phyloP scores from a whole-genome alignment of 768 basidiomycete genomes.

The Boletus edulis region DNA sequence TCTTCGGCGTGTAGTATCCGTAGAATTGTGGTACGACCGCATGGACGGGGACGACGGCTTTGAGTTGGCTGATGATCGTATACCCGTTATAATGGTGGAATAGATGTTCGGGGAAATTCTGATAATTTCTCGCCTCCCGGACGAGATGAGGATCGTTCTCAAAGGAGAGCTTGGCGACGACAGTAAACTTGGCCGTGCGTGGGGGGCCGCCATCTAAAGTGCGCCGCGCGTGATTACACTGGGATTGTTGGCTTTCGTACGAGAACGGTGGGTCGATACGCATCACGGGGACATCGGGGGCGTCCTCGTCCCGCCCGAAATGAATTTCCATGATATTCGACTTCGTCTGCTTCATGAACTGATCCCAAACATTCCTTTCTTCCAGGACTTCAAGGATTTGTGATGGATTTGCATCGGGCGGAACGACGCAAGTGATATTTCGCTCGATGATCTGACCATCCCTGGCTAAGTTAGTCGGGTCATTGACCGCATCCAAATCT shows the following conservation, averaged over 20 bases:
- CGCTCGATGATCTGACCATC: no score
- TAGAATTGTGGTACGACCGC: conserved; percentile 63
- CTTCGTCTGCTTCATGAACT: no score
- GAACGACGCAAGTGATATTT: no score
- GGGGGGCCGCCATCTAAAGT: not conserved
- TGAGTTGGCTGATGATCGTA: conserved; percentile 26
- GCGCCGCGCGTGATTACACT: conserved; percentile 3
- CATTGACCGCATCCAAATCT: no score
- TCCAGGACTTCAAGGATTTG: no score
- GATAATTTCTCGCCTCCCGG: conserved; percentile 29
- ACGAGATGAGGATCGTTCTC: conserved; percentile 32
- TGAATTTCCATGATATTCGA: no score
- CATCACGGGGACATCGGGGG: not conserved
- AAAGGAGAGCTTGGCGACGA: conserved; percentile 45
- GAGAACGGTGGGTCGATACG: conserved; percentile 17
- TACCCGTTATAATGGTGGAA: conserved; percentile 28
- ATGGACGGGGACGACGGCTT: conserved; percentile 44
- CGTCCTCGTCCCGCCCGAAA: no score
- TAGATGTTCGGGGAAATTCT: conserved; percentile 26
- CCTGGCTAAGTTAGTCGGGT: no score
- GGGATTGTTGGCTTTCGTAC: conserved; percentile 4
- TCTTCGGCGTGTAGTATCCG: conserved; percentile 48
- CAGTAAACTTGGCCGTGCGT: conserved; percentile 37
- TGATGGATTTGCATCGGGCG: no score
- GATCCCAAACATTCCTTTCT: no score